phyloP scores from a whole-genome alignment of 768 basidiomycete species.

The Mycena indigotica region DNA sequence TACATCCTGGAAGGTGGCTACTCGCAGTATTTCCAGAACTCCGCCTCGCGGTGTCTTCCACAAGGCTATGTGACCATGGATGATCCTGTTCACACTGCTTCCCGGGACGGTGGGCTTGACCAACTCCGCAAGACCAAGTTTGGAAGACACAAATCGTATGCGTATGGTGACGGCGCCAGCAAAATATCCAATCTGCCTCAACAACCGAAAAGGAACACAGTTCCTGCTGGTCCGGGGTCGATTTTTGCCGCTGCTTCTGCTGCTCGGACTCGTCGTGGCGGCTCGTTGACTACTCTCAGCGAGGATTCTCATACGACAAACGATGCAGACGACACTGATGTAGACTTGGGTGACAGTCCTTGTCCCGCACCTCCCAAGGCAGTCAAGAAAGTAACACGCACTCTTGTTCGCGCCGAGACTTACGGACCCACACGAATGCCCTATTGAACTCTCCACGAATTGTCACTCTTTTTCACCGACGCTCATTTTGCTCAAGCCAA shows the following conservation, averaged over 20 bases:
- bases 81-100: slow-evolving; percentile 79
- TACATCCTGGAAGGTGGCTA: slow-evolving; percentile 98
- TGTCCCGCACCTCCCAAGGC: slow-evolving; percentile 78
- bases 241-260: slow-evolving; percentile 73
- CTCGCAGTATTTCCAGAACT: slow-evolving; percentile 78
- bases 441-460: slow-evolving; percentile 13
- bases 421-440: slow-evolving; percentile 64
- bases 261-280: slow-evolving; percentile 63
- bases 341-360: slow-evolving; percentile 82
- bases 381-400: slow-evolving; percentile 55
- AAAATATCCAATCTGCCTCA: slow-evolving; percentile 41
- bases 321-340: slow-evolving; percentile 74
- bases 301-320: slow-evolving; percentile 66
- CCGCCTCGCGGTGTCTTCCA: slow-evolving; percentile 74
- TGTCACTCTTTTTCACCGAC: slow-evolving; percentile 18
- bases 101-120: slow-evolving; percentile 84
- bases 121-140: slow-evolving; percentile 90
- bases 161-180: slow-evolving; percentile 76
- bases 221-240: slow-evolving; percentile 53
- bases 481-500: slow-evolving; percentile 16
- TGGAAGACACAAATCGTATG: slow-evolving; percentile 87
- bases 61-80: slow-evolving; percentile 91
- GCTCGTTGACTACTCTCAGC: slow-evolving; percentile 58
- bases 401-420: slow-evolving; percentile 66
- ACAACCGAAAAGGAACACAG: slow-evolving; percentile 66